A percentile compares a stretch with the other conserved stretches of the same genome.
Conservation (phyloP, 140 eudicot genomes). For the Anethum foeniculum region DNA sequence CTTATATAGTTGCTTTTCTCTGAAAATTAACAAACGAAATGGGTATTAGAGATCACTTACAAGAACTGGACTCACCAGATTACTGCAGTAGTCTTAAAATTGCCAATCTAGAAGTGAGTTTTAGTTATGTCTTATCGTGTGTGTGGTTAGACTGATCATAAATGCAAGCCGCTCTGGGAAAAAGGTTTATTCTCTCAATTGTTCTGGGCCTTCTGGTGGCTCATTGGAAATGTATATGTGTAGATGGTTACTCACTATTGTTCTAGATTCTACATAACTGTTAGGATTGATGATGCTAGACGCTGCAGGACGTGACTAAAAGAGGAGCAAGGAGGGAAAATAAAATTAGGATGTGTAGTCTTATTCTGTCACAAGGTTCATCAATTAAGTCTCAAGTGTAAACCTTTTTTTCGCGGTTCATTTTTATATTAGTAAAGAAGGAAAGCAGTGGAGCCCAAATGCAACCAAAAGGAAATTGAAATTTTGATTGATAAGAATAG, state of each 20-base stretch:
- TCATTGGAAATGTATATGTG: no score
- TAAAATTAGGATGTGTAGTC: neutral
- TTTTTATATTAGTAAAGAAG: neutral
- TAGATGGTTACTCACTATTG: no score
- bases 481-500: neutral
- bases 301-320: no score
- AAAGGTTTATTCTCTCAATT: neutral
- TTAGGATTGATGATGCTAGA: no score
- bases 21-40: neutral
- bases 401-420: neutral
- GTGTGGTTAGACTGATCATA: neutral
- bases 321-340: no score
- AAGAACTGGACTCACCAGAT: neutral
- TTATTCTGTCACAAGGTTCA: neutral
- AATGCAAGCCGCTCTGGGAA: neutral
- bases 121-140: neutral
- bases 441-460: neutral
- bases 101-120: neutral
- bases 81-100: neutral
- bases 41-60: neutral
- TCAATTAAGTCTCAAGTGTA: neutral
- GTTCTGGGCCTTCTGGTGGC: no score
- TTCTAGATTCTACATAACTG: no score
- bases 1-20: neutral
- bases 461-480: neutral